These are phyloP conservation scores for Rubia peregrina DNA, from an alignment of 305 asterid species.

Conservation along the genomic window DNA sequence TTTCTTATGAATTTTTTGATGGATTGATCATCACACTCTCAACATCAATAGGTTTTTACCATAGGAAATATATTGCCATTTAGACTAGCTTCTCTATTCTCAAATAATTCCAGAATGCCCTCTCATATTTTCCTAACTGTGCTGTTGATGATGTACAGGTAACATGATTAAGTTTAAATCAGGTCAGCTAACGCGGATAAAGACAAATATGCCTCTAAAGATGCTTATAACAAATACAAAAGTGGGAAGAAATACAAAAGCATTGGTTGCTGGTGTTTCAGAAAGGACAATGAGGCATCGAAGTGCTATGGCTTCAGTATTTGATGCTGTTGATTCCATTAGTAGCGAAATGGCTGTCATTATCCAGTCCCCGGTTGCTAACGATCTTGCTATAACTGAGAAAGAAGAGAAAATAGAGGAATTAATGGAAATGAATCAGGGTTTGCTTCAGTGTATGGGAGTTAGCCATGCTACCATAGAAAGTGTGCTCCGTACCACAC, in stretches of 20 bases:
- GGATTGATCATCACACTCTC: neutral
- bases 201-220: conserved; percentile 83
- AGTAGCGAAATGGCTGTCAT: conserved; percentile 74
- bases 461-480: conserved; percentile 91
- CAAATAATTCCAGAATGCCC: neutral
- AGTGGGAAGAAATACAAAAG: conserved; percentile 88
- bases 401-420: conserved; percentile 86
- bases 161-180: conserved; percentile 87
- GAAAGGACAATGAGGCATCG: conserved; percentile 73
- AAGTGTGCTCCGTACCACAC: conserved; percentile 64
- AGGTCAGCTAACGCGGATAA: conserved; percentile 69
- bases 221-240: conserved; percentile 91
- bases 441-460: conserved; percentile 89
- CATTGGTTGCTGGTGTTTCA: conserved; percentile 74
- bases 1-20: neutral
- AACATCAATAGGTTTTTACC: neutral
- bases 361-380: conserved; percentile 68
- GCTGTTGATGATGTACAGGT: conserved; percentile 39
- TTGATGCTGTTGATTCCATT: conserved; percentile 77
- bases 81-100: neutral
- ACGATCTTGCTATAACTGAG: conserved; percentile 82
- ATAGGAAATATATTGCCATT: neutral
- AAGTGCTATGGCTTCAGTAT: conserved; percentile 69
- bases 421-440: conserved; percentile 94
- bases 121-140: conserved; percentile 13